phyloP scores from a whole-genome alignment of 805 yeast genomes.

The Suhomyces pyralidae region DNA sequence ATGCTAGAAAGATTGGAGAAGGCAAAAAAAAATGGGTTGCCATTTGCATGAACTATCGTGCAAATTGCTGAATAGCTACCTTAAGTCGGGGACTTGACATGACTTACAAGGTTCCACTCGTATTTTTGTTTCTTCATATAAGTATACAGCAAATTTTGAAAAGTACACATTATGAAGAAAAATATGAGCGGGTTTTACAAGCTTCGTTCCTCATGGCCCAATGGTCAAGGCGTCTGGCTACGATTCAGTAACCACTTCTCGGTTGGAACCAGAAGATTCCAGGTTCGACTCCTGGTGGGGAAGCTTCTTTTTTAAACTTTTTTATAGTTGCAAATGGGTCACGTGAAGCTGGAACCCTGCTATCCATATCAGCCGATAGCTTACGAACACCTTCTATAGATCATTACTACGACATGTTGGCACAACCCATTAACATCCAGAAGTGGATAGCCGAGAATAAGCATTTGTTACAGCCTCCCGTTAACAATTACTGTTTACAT shows the following conservation, averaged over 20 bases:
- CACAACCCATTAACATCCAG: constrained; percentile 71
- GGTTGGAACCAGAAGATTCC: constrained; percentile 48
- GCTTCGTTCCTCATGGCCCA: constrained; percentile 71
- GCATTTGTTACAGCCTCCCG: constrained; percentile 83
- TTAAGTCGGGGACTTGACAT: background rate
- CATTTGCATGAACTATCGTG: background rate
- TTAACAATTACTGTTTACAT: constrained; percentile 85
- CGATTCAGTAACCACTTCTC: constrained; percentile 48
- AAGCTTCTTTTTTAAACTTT: constrained; percentile 26
- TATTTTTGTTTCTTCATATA: no score
- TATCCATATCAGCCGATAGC: background rate
- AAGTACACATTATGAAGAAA: background rate
- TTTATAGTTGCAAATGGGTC: no score
- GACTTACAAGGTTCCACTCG: background rate
- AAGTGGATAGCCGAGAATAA: constrained; percentile 79
- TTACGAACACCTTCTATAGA: background rate
- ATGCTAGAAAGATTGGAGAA: no score
- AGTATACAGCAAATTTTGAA: background rate
- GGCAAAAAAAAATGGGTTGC: background rate
- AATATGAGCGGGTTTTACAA: constrained; percentile 4
- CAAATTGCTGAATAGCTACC: background rate
- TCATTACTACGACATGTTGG: constrained; percentile 37
- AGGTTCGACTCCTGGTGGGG: constrained; percentile 54
- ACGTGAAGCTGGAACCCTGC: background rate
- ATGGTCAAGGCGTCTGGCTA: constrained; percentile 76